Base-by-base conservation (phyloP, 2,329 filamentous ascomycete species). In the Fusarium sp. region DNA sequence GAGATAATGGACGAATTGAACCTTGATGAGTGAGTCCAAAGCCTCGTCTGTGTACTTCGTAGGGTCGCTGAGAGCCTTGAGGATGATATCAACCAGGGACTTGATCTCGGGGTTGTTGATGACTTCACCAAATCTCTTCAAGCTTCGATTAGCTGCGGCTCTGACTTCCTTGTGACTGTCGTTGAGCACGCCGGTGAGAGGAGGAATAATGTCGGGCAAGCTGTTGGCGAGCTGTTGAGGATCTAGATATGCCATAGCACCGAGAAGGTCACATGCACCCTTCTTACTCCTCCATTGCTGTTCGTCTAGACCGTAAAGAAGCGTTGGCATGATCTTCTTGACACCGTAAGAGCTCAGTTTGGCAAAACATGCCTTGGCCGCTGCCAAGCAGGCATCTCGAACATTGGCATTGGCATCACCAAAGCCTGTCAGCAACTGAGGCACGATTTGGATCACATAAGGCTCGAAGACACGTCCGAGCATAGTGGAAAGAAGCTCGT, bases 131-230 rank as follows among this genome's bases (percentile, higher is more conserved):
- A 99, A 99, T 60, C 96, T 92, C 83, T 99, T 97, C 82, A 99
- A 86, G 82, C 94, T 97, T 81, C 95, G 91, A 81, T 99, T 99
- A 10, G 96, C 96, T 24, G 94, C 94, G 46, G 90, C 85, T 65
- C 96, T 90, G 32, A 99, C 96, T 82, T 99, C 96, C 81, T 99
- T 99, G 83, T 99, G 96, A 76, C 93, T 98, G 83, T 99, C 96
- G 74, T 97, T 99, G 62, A 99, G 84, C 6, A 98, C 96, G 47
- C 92, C 90, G 2, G 97, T 98, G 61, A 99, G 86, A 18, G 97
- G 95, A 27, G 97, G 96, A 72, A 99, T 99, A 73, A 99, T 99
- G 60, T 97, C 94, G 4, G 96, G 96, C 75, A 99, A 83, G 78
- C 94, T 98, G 73, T 92, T 87, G 2, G 96, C 94, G 20, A 99